Base-by-base conservation (phyloP, 495 filamentous ascomycete genomes). In the Aspergillus ellipticus region DNA sequence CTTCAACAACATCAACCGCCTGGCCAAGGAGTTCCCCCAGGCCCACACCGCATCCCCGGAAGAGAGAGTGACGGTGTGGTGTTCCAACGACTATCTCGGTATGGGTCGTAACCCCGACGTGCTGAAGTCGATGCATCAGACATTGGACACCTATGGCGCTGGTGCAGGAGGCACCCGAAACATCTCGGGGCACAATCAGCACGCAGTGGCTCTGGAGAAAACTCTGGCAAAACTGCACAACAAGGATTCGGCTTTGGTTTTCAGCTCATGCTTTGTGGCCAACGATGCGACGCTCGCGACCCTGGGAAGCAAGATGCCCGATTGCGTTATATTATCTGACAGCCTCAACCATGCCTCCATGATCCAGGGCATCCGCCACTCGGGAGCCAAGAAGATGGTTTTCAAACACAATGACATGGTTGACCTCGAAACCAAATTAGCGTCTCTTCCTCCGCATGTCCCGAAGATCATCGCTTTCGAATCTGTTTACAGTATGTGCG, bases 1-100 rank as follows among this genome's bases (percentile, higher is more conserved):
- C 79, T 98, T 98, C 83, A 98, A 98, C 79, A 98, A 98, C 79
- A 98, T 98, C 85, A 98, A 98, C 68, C 90, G 94, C 20, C 80
- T 98, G 55, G 94, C 95, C 54, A 87, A 95, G 75, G 90, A 97
- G 58, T 98, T 98, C 65, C 94, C 94, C 20, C 89, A 88, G 39
- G 94, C 94, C 16, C 94, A 98, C 70, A 94, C 94, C 75, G 81
- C 91, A 13, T 85, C 77, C 43, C 82, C 82, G 62, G 88, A 96
- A 59, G 89, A 96, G 58, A 82, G 83, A n/a, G 94, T 98, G 50
- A 96, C 92, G 4, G 93, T 97, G 33, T 98, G 95, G 94, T 98
- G 94, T 79, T 96, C 92, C 61, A 98, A 98, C 65, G 94, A 98
- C 73, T 98, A 98, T 68, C 80, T 98, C 9, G 94, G 94, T 55